Base-by-base conservation (phyloP, 1,139 yeast species). In the Yamadazyma atmosphaerica region DNA sequence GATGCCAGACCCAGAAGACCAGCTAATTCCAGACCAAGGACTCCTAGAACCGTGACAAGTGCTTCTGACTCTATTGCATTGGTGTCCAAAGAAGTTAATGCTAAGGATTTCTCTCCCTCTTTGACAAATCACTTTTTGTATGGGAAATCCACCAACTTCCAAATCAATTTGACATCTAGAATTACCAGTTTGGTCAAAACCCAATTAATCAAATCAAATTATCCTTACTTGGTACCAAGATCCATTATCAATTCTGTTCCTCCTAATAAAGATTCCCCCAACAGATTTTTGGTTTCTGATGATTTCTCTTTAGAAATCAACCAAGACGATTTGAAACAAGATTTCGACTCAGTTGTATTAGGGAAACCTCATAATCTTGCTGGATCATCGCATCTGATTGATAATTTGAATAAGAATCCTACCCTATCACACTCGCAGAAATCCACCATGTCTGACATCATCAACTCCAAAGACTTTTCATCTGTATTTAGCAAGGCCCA, bases 141-240 rank as follows among this genome's bases (percentile, higher is more conserved):
- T 47, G 75, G 75, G 7, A 68, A 70, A 50, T 52, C 64, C 8
- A 54, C 72, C 36, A 55, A 58, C 33, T 51, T 65, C 40, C 62
- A 58, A 43, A 50, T 64, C 4, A 50, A 61, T 34, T 51, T 63
- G 13, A 51, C 61, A 19, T 56, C 72, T n/a, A 60, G 76, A 49
- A 61, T 70, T 4, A 72, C 76, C 1, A 62, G 72, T 32, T 63
- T 72, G 35, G 56, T 74, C 38, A 72, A 72, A 49, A 63, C 65
- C 34, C 55, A 62, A 22, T 62, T 72, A 45, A 46, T 65, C 37
- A 57, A 60, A 36, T 69, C 76, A 21, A 67, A 68, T 35, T 72
- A 70, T 50, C 77, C 77, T 10, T 72, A 58, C 55, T 51, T 56
- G 45, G 56, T 71, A 42, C 76, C 77, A n/a, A 60, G 52, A 45